phyloP scores from a whole-genome alignment of 2,329 filamentous ascomycete genomes.

The Ophiocordyceps unilateralis region DNA sequence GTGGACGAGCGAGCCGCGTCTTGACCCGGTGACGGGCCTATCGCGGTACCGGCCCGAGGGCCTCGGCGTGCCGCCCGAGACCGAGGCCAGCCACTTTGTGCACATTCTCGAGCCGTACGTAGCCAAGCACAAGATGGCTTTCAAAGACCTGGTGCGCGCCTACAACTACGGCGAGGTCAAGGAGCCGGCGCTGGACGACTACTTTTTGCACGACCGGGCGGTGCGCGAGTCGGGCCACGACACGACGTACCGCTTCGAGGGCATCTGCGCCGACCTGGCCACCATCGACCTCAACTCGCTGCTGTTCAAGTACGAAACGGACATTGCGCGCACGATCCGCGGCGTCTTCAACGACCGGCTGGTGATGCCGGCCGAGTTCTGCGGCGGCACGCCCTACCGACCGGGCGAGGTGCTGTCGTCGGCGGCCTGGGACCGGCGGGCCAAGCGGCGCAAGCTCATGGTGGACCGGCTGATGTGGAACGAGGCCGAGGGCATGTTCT shows the following conservation, averaged over 20 bases:
- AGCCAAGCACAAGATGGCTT: slow-evolving; percentile 66
- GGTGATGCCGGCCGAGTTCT: slow-evolving; percentile 68
- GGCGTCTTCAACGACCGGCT: slow-evolving; percentile 71
- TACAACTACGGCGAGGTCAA: slow-evolving; percentile 66
- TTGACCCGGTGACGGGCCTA: slow-evolving; percentile 61
- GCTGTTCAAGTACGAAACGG: slow-evolving; percentile 91
- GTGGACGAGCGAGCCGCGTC: slow-evolving; percentile 64
- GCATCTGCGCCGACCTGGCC: slow-evolving; percentile 70
- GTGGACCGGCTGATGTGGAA: slow-evolving; percentile 95
- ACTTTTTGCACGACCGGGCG: slow-evolving; percentile 90
- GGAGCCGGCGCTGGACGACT: slow-evolving; percentile 83
- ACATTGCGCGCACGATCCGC: slow-evolving; percentile 77
- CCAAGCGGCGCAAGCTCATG: slow-evolving; percentile 63
- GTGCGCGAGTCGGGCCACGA: slow-evolving; percentile 95
- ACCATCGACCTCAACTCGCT: slow-evolving; percentile 91
- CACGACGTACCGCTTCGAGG: slow-evolving; percentile 84
- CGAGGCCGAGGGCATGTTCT: slow-evolving; percentile 84
- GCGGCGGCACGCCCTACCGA: slow-evolving; percentile 42
- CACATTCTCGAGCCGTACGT: slow-evolving; percentile 71
- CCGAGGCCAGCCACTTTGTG: slow-evolving; percentile 71
- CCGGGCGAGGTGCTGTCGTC: slow-evolving; percentile 64
- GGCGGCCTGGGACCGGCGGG: slow-evolving; percentile 76
- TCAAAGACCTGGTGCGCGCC: slow-evolving; percentile 69
- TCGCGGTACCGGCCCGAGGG: slow-evolving; percentile 76
- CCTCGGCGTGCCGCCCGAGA: slow-evolving; percentile 76